Percentiles rank a stretch among this genome's conserved stretches.
Conservation (phyloP, 345 rosid species). For the Citrus mangshanensis region DNA sequence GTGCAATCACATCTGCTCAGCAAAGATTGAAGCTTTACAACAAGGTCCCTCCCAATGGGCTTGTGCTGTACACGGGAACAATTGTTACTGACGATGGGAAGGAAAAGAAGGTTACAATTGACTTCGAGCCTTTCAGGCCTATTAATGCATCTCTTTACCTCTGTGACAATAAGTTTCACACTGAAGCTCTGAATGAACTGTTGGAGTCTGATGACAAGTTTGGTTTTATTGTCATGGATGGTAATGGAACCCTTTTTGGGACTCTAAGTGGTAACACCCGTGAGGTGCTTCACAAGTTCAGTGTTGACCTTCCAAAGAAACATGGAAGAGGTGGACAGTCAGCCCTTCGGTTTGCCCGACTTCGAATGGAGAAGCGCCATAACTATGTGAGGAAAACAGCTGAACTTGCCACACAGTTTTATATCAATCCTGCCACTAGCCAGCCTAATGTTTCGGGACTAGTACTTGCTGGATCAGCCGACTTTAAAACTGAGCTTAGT, state of each 20-base stretch:
- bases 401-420: conserved; percentile 92
- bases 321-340: conserved; percentile 98
- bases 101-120: conserved; percentile 90
- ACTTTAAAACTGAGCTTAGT: conserved; percentile 89
- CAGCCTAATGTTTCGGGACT: conserved; percentile 92
- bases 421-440: conserved; percentile 81
- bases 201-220: conserved; percentile 90
- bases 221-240: conserved; percentile 95
- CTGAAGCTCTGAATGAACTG: conserved; percentile 81
- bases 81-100: conserved; percentile 82
- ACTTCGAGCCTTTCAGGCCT: conserved; percentile 95
- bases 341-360: conserved; percentile 91
- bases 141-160: conserved; percentile 85
- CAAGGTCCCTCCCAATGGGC: conserved; percentile 87
- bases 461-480: conserved; percentile 94
- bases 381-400: conserved; percentile 94
- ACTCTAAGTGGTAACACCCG: conserved; percentile 89
- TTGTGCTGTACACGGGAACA: conserved; percentile 87
- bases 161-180: conserved; percentile 88
- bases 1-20: conserved; percentile 94
- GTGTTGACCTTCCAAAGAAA: conserved; percentile 89
- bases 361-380: conserved; percentile 92
- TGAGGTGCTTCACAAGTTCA: conserved; percentile 86
- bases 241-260: conserved; percentile 86
- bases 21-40: conserved; percentile 87